Evolutionary conservation across 306 rosid genomes (phyloP), one percentile per base, ranked within the genome.

Genomic region (Ziziphus jujuba): DNA sequence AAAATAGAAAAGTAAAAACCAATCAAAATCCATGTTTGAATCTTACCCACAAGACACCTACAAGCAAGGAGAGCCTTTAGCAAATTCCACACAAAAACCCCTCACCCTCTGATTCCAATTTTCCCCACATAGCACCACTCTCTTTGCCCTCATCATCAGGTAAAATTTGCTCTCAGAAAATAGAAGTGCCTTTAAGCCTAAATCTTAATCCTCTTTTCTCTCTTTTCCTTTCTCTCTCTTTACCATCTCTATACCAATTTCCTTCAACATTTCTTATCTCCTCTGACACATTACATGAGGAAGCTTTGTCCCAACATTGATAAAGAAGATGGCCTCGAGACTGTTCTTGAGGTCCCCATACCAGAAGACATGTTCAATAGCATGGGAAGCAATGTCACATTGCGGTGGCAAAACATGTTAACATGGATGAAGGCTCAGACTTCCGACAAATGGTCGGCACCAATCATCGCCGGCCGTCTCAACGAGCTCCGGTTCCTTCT

Each of bases 381-480:
- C 71, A 90, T 93, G 98, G 98, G 97, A 52, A 81, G 34, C 83
- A 86, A 80, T 65, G 77, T 89, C 35, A 59, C 78, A 0, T 38
- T 86, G 60, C 72, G 97, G 45, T 93, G 85, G 78, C 93, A 91
- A 19, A 91, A 91, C 86, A 88, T 91, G 97, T 69, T 83, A 16
- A 75, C 91, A 0, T 91, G 97, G 98, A 93, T 90, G 98, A 93
- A 75, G 72, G 90, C 84, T 22, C 98, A 93, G 62, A 86, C 87
- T 5, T 78, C 89, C 3, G 97, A 90, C 22, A 90, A 80, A 77
- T 84, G 90, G 74, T 61, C 89, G 0, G 63, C 93, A 0, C 98
- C 93, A 0, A 61, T 86, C 4, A 73, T 90, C 25, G 77, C 97
- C 0, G 79, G 82, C 36, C 90, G 96, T 0, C 77, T 90, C 31